A percentile compares a stretch with the other conserved stretches of the same genome.
These are phyloP conservation scores for Tieghemostelium lacteum DNA, from an alignment of 78 protist species.

Conservation along the genomic window DNA sequence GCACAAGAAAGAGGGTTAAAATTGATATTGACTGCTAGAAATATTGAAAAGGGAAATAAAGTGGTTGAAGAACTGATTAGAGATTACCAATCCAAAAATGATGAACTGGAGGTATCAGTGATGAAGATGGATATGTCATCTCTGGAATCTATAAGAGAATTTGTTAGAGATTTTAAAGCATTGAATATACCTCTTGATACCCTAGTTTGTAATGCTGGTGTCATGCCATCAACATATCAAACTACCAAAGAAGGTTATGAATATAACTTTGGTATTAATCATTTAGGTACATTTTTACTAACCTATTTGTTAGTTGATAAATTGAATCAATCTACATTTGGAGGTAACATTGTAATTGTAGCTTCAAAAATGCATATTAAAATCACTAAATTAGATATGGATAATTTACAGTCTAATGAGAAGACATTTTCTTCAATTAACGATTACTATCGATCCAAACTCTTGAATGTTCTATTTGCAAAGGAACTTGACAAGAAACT, in stretches of 20 bases:
- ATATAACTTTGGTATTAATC: slow-evolving; percentile 5
- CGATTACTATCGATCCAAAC: background rate
- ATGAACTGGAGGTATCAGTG: background rate
- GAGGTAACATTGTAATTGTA: background rate
- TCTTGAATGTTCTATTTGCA: slow-evolving; percentile 7
- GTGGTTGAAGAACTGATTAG: no score
- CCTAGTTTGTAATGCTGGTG: slow-evolving; percentile 34
- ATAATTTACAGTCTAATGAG: no score
- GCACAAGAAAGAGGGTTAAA: no score
- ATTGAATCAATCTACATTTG: background rate
- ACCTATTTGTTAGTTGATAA: slow-evolving; percentile 1
- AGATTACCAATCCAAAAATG: no score
- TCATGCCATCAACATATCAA: background rate
- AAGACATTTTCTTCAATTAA: background rate
- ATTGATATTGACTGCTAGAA: no score
- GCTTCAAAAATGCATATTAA: background rate
- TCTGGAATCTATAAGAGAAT: slow-evolving; percentile 21
- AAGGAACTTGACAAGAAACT: background rate
- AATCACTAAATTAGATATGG: background rate
- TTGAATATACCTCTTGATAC: slow-evolving; percentile 10
- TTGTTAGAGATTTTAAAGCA: slow-evolving; percentile 6
- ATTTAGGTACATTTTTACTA: slow-evolving; percentile 19
- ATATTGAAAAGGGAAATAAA: no score
- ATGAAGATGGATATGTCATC: background rate
- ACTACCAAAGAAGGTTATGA: slow-evolving; percentile 7